Evolutionary conservation across 805 yeast species (phyloP), one percentile per base, ranked within the genome.

Genomic region (Tetrapisispora fleetii): DNA sequence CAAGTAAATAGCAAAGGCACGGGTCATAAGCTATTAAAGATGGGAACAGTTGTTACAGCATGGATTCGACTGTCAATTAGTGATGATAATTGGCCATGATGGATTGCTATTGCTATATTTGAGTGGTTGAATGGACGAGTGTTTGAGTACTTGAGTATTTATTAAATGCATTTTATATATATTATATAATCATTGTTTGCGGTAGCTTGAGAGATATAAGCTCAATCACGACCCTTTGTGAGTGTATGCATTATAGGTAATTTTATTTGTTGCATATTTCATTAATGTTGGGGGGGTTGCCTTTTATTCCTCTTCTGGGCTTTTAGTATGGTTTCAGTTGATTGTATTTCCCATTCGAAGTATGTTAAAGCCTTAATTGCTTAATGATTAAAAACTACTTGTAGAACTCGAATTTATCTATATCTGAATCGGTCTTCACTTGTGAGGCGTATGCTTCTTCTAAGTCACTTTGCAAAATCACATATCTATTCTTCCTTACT

Each of bases 361-460:
- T 32, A 32, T 32, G 5, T 11, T n/a, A n/a, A n/a, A n/a, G n/a
- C n/a, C n/a, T n/a, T n/a, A n/a, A n/a, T n/a, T n/a, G n/a, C n/a
- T n/a, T n/a, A n/a, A n/a, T n/a, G n/a, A n/a, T n/a, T n/a, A n/a
- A n/a, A n/a, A n/a, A 16, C 24, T 54, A 93, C 75, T 89, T 91
- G 72, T 93, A 93, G 78, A 93, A 93, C 52, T 95, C 99, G 68
- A 91, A 93, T 73, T 93, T 93, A 67, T 93, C 99, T 56, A 85
- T 95, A 67, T 95, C 99, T 56, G 81, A 80, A 49, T 95, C 95
- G 3, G 95, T 78, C 75, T 93, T 93, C 55, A 95, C 99, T 75
- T 93, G 99, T 37, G 95, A 72, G 48, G 95, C 85, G 72, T 93
- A 93, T 7, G 99, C 99, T 72, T 93, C 99, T 67, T 93, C 99